Evolutionary conservation across 345 rosid genomes (phyloP), one percentile per base, ranked within the genome.

Genomic region (Sapria himalayana): DNA sequence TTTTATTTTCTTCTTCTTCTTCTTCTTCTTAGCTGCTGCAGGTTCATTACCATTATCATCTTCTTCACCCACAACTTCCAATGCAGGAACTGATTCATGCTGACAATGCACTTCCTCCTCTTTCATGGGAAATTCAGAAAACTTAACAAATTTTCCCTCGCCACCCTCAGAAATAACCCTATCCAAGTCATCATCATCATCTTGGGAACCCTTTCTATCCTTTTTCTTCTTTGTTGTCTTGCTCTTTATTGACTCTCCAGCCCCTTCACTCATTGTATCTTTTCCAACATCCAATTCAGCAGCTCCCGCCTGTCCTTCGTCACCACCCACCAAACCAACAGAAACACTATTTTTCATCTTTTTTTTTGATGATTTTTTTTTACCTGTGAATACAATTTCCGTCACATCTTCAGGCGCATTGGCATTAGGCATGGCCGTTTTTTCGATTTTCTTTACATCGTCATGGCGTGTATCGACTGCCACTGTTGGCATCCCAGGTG

Each of bases 161-260:
- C 91, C 93, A 62, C 81, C 93, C 59, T 68, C 86, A 4, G 95
- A 85, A 36, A 89, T 93, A 59, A 89, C 57, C 65, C 74, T 79
- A 57, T 82, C 98, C 73, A 89, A 67, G 53, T 89, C 98, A 9
- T 89, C 98, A 9, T 76, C 91, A 64, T 89, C 95, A 62, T 89
- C 94, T 39, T 89, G 77, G 32, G 67, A 91, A 43, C 94, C 76
- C 53, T 93, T 82, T 37, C 75, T 93, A 59, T 75, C 71, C 65
- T 78, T 81, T 70, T 86, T 78, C 43, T 75, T 76, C 65, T 78
- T 81, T 41, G n/a, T n/a, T n/a, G 73, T 78, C 71, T 86, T 86
- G 34, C 57, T 67, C 73, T 82, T 89, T 4, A 72, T 63, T 43
- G 74, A 54, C 38, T 82, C 91, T 32, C 46, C 64, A n/a, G 39